These are phyloP conservation scores for Fusarium udum DNA, from an alignment of 2,329 filamentous ascomycete genomes.

Conservation along the genomic window DNA sequence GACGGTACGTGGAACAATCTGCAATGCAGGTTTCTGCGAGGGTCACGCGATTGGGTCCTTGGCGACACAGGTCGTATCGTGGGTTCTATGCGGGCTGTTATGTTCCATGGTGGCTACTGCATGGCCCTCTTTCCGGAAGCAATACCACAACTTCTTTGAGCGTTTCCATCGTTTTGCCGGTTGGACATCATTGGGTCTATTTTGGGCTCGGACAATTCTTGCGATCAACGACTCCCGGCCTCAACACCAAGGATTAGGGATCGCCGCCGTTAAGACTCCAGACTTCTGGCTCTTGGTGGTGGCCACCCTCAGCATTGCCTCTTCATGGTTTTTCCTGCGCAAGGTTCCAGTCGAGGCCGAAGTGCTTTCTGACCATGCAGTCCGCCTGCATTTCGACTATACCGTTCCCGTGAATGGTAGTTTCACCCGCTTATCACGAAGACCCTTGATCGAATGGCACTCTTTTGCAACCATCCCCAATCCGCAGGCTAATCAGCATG, in stretches of 20 bases:
- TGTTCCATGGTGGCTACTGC: slow-evolving; percentile 69
- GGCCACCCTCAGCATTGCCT: slow-evolving; percentile 71
- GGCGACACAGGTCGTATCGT: slow-evolving; percentile 60
- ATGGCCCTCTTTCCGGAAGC: slow-evolving; percentile 69
- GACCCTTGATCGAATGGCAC: slow-evolving; percentile 77
- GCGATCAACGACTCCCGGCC: slow-evolving; percentile 58
- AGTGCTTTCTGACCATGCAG: slow-evolving; percentile 75
- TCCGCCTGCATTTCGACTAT: slow-evolving; percentile 75
- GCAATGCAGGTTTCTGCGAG: slow-evolving; percentile 46
- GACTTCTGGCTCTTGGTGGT: slow-evolving; percentile 73
- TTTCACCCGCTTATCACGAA: slow-evolving; percentile 65
- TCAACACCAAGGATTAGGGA: slow-evolving; percentile 47
- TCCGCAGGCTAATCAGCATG: slow-evolving; percentile 47
- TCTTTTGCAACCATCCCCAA: slow-evolving; percentile 78
- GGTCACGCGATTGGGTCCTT: slow-evolving; percentile 50
- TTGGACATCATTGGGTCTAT: slow-evolving; percentile 72
- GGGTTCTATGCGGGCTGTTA: slow-evolving; percentile 66
- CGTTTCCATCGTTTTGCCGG: slow-evolving; percentile 76
- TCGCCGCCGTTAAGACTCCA: slow-evolving; percentile 51
- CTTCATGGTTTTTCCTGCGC: slow-evolving; percentile 78
- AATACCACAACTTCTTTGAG: slow-evolving; percentile 76
- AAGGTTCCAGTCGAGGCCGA: slow-evolving; percentile 73
- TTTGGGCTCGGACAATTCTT: slow-evolving; percentile 71
- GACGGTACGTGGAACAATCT: slow-evolving; percentile 50
- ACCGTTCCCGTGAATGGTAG: slow-evolving; percentile 61